Evolutionary conservation across 2,329 filamentous ascomycete species (phyloP).

Genomic region (Ophiostoma himal-ulmi): DNA sequence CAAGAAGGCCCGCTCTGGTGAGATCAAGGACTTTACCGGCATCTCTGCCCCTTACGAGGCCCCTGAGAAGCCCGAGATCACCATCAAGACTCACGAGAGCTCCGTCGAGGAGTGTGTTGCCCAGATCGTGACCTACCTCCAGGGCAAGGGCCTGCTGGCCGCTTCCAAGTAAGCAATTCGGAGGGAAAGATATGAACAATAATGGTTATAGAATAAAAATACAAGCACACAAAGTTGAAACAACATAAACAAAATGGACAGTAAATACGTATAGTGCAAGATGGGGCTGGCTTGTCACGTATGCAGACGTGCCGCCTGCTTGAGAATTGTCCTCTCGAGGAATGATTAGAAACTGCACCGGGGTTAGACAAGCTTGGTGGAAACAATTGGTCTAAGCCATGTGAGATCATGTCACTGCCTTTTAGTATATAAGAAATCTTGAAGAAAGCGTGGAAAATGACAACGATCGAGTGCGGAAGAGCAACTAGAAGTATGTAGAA

Average conservation of each 20-base stretch:
- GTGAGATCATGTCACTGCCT: background rate
- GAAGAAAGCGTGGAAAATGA: background rate
- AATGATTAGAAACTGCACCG: too few relatives aligned
- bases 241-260: background rate
- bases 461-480: background rate
- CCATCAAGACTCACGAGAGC: conserved; percentile 74
- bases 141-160: conserved; percentile 56
- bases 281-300: too few relatives aligned
- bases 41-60: conserved; percentile 94
- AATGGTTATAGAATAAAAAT: background rate
- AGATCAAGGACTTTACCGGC: conserved; percentile 97
- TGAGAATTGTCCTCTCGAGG: too few relatives aligned
- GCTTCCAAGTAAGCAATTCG: background rate
- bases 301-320: too few relatives aligned
- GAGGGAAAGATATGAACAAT: background rate
- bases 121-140: conserved; percentile 75
- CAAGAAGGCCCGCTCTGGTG: conserved; percentile 88
- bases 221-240: background rate
- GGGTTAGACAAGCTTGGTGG: background rate
- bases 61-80: conserved; percentile 77
- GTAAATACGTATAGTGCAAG: too few relatives aligned
- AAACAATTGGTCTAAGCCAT: background rate
- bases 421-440: too few relatives aligned
- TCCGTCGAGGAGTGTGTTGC: conserved; percentile 83
- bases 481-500: background rate